A percentile compares a stretch with the other conserved stretches of the same genome.
These are phyloP conservation scores for Endocalyx cinctus DNA, from an alignment of 2,329 filamentous ascomycete genomes.

Conservation along the genomic window DNA sequence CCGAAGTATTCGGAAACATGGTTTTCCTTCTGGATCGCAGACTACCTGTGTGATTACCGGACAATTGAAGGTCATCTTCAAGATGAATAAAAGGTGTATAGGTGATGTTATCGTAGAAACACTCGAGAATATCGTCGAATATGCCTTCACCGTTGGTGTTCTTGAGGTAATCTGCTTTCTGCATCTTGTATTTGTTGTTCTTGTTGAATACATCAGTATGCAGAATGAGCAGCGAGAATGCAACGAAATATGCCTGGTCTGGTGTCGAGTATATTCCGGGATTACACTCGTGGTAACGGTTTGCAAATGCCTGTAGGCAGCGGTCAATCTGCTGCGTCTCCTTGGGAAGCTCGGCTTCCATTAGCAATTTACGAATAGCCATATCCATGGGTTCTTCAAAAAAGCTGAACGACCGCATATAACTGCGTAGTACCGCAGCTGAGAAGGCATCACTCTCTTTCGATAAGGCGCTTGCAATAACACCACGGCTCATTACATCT, in stretches of 20 bases:
- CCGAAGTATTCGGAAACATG: slow-evolving; percentile 60
- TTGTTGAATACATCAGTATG: slow-evolving; percentile 99
- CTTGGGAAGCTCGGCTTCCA: slow-evolving; percentile 93
- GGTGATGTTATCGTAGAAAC: slow-evolving; percentile 97
- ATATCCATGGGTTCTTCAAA: slow-evolving; percentile 98
- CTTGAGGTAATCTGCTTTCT: slow-evolving; percentile 89
- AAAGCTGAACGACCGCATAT: slow-evolving; percentile 92
- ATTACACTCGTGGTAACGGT: slow-evolving; percentile 97
- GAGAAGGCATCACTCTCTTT: slow-evolving; percentile 84
- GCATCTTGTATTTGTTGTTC: slow-evolving; percentile 99
- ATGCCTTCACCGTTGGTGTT: slow-evolving; percentile 90
- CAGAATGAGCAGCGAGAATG: slow-evolving; percentile 91
- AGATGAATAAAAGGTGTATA: slow-evolving; percentile 99
- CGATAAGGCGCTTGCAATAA: slow-evolving; percentile 79
- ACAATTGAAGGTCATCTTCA: slow-evolving; percentile 82
- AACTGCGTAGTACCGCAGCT: slow-evolving; percentile 79
- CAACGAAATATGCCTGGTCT: slow-evolving; percentile 97
- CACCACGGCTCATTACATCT: slow-evolving; percentile 70
- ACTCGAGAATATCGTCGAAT: slow-evolving; percentile 88
- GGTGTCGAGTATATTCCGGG: slow-evolving; percentile 87
- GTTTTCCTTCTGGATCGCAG: slow-evolving; percentile 68
- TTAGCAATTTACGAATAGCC: slow-evolving; percentile 89
- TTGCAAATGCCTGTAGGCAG: slow-evolving; percentile 88
- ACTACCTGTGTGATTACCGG: slow-evolving; percentile 65
- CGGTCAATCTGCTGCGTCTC: slow-evolving; percentile 98